Evolutionary conservation across 228 moss, liverwort and hornwort species (phyloP).

Genomic region (Sphagnum fallax): DNA sequence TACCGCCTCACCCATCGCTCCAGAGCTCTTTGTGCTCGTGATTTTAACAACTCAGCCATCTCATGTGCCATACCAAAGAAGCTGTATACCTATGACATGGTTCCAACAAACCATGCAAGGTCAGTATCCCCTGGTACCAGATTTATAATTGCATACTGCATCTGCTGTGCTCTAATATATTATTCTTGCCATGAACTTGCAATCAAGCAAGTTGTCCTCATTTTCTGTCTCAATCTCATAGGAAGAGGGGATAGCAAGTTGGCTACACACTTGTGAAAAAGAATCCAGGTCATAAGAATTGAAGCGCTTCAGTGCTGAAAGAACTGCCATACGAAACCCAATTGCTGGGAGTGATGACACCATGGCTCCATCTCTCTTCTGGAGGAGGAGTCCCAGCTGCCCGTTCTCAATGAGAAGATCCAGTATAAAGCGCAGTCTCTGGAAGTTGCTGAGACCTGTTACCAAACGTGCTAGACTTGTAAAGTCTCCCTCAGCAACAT

Average conservation of each 20-base stretch:
- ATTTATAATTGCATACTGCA: not conserved
- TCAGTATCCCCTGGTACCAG: not conserved
- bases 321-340: conserved; percentile 93
- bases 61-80: conserved; percentile 93
- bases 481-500: conserved; percentile 76
- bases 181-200: not conserved
- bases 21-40: conserved; percentile 53
- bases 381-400: conserved; percentile 78
- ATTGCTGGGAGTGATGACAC: conserved; percentile 69
- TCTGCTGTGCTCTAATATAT: not conserved
- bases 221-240: not conserved
- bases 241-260: not conserved
- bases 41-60: conserved; percentile 70
- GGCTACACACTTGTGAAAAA: conserved; percentile 53
- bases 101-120: not conserved
- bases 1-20: conserved; percentile 48
- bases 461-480: conserved; percentile 77
- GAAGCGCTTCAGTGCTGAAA: conserved; percentile 90
- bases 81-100: conserved; percentile 53
- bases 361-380: conserved; percentile 64
- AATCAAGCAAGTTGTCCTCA: too few species aligned
- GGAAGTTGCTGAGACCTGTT: conserved; percentile 90
- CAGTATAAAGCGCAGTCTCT: conserved; percentile 79
- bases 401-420: conserved; percentile 91
- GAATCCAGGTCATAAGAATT: conserved; percentile 85